Percentiles rank a stretch among this genome's conserved stretches.
Conservation (phyloP, 176 grass and related monocot species). For the Miscanthus lutarioriparius region DNA sequence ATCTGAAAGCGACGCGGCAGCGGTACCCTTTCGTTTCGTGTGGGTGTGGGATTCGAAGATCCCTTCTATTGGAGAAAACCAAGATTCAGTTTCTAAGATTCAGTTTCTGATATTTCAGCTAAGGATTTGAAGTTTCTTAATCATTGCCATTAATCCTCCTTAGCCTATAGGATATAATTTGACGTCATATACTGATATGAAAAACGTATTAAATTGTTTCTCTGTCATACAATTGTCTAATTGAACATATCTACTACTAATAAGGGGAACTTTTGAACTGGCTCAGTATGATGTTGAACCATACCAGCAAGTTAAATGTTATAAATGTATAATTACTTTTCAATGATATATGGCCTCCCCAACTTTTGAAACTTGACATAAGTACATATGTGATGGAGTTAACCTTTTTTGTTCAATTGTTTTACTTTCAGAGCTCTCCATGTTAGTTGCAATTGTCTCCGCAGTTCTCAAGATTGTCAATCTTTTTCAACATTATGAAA, state of each 20-base stretch:
- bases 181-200: not conserved
- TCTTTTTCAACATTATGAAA: not conserved
- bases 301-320: not conserved
- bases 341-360: not conserved
- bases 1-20: not conserved
- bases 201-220: not conserved
- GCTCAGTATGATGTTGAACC: not conserved
- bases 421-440: constrained; percentile 1
- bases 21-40: not conserved
- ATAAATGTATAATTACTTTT: not conserved
- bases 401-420: not conserved
- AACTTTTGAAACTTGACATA: not conserved
- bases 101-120: not conserved
- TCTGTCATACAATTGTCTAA: not conserved
- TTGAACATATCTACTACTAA: not conserved
- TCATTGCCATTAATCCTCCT: not conserved
- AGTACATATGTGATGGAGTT: not conserved
- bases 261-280: not conserved
- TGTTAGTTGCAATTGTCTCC: not conserved
- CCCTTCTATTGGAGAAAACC: not conserved
- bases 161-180: not conserved
- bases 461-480: not conserved
- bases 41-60: not conserved
- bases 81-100: not conserved
- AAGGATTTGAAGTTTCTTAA: not conserved